These are phyloP conservation scores for Plasmodium yoelii DNA, from an alignment of 169 alveolate genomes.

Conservation along the genomic window DNA sequence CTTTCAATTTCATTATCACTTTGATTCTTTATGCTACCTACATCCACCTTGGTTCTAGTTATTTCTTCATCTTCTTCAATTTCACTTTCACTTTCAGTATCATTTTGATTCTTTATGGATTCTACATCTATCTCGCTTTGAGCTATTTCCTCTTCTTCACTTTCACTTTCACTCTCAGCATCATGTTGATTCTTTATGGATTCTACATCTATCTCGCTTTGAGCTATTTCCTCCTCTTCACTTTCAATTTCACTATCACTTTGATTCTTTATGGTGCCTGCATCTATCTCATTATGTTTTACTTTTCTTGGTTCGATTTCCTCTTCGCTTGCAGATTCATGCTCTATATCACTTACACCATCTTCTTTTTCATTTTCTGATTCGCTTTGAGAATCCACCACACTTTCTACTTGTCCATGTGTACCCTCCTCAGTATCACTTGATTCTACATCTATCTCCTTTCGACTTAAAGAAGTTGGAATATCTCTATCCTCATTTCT, in stretches of 20 bases:
- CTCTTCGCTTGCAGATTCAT: neutral
- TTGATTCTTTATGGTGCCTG: neutral
- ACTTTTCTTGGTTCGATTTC: neutral
- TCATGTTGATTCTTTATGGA: neutral
- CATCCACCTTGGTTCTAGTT: neutral
- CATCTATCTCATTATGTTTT: neutral
- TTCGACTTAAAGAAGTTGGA: neutral
- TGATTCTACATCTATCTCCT: neutral
- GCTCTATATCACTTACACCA: neutral
- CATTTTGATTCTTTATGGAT: neutral
- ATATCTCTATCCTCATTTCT: neutral
- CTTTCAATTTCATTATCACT: neutral
- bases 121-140: neutral
- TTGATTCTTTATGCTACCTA: neutral
- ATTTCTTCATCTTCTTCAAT: neutral
- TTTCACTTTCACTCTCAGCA: no score
- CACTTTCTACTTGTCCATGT: neutral
- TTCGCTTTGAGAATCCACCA: neutral
- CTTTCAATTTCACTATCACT: neutral
- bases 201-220: neutral
- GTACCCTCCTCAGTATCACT: neutral
- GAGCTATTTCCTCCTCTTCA: constrained; percentile 1
- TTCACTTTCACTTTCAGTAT: neutral
- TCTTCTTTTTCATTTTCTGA: neutral
- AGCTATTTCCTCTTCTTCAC: neutral